Base-by-base conservation (phyloP, 345 rosid species). In the Pugionium dolabratum region DNA sequence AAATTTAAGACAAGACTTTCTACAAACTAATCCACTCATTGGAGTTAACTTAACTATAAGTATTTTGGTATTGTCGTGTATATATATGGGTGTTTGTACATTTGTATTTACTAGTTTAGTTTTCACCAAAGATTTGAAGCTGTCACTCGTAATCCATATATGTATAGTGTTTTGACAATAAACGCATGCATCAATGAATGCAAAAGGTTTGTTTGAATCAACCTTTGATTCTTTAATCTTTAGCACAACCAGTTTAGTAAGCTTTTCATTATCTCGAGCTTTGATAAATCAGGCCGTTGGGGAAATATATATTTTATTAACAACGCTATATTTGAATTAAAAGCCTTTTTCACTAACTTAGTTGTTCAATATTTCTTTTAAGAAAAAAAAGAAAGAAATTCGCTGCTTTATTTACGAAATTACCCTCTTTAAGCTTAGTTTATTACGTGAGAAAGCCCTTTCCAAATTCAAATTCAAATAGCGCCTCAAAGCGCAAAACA, bases 401-500 rank as follows among this genome's bases (percentile, higher is more conserved):
- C 7, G 46, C 10, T 1, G 4, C 0, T 18, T 28, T n/a, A 41
- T 9, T 55, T 50, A 62, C 66, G 34, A 42, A 4, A 35, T 0
- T 75, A 56, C 60, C 73, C 73, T 67, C 46, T 0, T 0, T 0
- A 33, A 39, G 33, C 39, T 59, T 9, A 8, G 6, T 10, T 10
- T 60, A 62, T 66, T 31, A 35, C 78, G 10, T 7, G 27, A 45
- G 31, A 44, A 78, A 56, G 5, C 36, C 75, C 72, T 64, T 30
- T 42, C 43, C 35, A 33, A 40, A 40, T 40, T 40, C 44, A 40
- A 71, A 74, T 85, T 85, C 83, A 82, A 85, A 85, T 75, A 25
- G 79, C 82, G 82, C 82, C 75, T 47, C 61, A 39, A 60, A 48
- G 36, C 32, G 29, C 49, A 57, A 45, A 37, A 33, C 44, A 60